Evolutionary conservation across 306 rosid genomes (phyloP).

Genomic region (Styphnolobium japonicum): DNA sequence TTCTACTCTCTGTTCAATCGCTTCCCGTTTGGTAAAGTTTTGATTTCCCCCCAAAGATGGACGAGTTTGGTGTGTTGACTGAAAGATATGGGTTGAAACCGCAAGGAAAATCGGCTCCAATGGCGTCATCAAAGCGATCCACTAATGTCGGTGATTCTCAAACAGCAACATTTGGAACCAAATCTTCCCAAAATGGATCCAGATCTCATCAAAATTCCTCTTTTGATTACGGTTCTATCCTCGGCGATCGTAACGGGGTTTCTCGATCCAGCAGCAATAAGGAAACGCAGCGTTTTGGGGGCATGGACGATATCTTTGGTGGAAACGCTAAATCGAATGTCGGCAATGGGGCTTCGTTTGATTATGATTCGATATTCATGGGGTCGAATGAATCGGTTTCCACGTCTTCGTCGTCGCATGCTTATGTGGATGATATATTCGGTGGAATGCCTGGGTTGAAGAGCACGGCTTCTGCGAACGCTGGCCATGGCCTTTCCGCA

Average conservation of each 20-base stretch:
- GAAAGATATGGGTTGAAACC: constrained; percentile 77
- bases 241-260: constrained; percentile 12
- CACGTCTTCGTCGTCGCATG: constrained; percentile 18
- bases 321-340: constrained; percentile 26
- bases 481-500: constrained; percentile 33
- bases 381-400: constrained; percentile 44
- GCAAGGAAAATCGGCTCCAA: constrained; percentile 87
- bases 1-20: not conserved
- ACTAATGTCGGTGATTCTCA: constrained; percentile 14
- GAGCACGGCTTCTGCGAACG: constrained; percentile 27
- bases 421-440: constrained; percentile 61
- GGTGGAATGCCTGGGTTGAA: constrained; percentile 55
- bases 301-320: constrained; percentile 48
- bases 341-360: constrained; percentile 34
- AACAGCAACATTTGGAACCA: constrained; percentile 28
- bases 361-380: constrained; percentile 55
- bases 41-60: constrained; percentile 45
- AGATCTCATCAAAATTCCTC: constrained; percentile 33
- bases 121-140: constrained; percentile 64
- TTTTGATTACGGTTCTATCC: constrained; percentile 34
- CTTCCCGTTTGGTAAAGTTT: not conserved
- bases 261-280: constrained; percentile 5
- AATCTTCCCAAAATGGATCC: constrained; percentile 42
- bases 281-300: constrained; percentile 32
- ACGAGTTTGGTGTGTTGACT: constrained; percentile 86